Evolutionary conservation across 768 basidiomycete genomes (phyloP), one percentile per base, ranked within the genome.

Genomic region (Lactarius akahatsu): DNA sequence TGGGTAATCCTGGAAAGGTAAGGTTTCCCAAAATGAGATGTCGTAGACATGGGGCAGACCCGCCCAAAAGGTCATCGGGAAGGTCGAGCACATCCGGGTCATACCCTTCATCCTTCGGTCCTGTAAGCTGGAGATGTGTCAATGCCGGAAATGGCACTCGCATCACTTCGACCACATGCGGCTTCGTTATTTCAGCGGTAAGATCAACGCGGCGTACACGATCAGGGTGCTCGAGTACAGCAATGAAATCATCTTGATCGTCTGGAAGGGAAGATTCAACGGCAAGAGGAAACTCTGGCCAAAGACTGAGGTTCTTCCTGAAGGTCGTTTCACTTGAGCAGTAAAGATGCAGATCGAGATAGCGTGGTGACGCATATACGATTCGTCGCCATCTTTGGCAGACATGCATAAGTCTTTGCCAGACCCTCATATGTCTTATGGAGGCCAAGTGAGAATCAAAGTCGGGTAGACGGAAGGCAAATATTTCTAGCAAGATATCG

Each of bases 391-490:
- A 50, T 50, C 47, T 23, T 50, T 50, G 47, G 23, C 47, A 50
- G 47, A 50, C 11, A 50, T 26, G 47, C 4, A 23, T 11, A 13
- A 50, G 23, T 4, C 13, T 26, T 15, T 50, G 23, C 50, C 50
- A 50, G 6, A 6, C 23, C 23, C 5, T 13, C 50, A 11, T 50
- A 23, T 9, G 47, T 23, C 11, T 10, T 4, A 11, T 23, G 23
- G n/a, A 2, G 11, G 5, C n/a, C 4, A 1, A 0, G 8, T 2
- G 2, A 36, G 36, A 1, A 50, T 50, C 13, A n/a, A 2, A 10
- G 23, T 23, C 11, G 11, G 4, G 23, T 23, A 50, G 50, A 50
- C 11, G 15, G 50, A 50, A 50, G 50, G 23, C 23, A 26, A 50
- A 50, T 26, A 15, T 50, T 26, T 50, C 50, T 26, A 13, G 50